A percentile compares a stretch with the other conserved stretches of the same genome.
phyloP scores from a whole-genome alignment of 768 basidiomycete species.

The Pleurotus tuoliensis region DNA sequence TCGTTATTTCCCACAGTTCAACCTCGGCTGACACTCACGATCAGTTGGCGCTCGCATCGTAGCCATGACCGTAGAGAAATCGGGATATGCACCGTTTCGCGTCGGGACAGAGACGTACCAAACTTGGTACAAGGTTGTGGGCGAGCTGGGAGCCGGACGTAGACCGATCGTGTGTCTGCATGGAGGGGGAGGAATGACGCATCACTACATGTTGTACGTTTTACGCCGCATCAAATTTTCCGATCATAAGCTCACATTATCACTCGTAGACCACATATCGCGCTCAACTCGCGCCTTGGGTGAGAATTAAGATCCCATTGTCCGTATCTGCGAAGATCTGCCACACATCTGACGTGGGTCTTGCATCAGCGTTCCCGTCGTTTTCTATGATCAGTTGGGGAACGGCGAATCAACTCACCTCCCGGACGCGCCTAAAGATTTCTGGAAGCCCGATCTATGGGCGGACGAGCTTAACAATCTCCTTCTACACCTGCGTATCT shows the following conservation, averaged over 20 bases:
- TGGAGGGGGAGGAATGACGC: constrained; percentile 38
- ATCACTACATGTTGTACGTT: constrained; percentile 11
- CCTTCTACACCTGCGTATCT: constrained; percentile 35
- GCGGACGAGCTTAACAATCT: constrained; percentile 51
- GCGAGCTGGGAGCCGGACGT: constrained; percentile 28
- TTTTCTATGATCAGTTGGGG: constrained; percentile 53
- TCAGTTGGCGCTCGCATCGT: not conserved
- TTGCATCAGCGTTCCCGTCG: constrained; percentile 24
- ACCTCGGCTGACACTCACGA: too few relatives aligned
- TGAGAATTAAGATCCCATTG: not conserved
- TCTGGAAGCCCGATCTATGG: constrained; percentile 48
- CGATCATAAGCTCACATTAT: too few relatives aligned
- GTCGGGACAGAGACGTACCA: constrained; percentile 22
- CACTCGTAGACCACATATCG: not conserved
- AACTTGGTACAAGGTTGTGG: constrained; percentile 42
- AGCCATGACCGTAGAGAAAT: not conserved
- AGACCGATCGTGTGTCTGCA: constrained; percentile 40
- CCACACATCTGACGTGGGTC: not conserved
- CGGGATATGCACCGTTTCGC: not conserved
- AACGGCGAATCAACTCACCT: constrained; percentile 41
- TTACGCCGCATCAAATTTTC: too few relatives aligned
- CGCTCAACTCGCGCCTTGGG: constrained; percentile 1
- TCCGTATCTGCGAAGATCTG: not conserved
- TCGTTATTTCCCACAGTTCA: too few relatives aligned
- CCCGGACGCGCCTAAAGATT: constrained; percentile 28